phyloP scores from a whole-genome alignment of 2,329 filamentous ascomycete genomes.

The Cordyceps pruinosa region DNA sequence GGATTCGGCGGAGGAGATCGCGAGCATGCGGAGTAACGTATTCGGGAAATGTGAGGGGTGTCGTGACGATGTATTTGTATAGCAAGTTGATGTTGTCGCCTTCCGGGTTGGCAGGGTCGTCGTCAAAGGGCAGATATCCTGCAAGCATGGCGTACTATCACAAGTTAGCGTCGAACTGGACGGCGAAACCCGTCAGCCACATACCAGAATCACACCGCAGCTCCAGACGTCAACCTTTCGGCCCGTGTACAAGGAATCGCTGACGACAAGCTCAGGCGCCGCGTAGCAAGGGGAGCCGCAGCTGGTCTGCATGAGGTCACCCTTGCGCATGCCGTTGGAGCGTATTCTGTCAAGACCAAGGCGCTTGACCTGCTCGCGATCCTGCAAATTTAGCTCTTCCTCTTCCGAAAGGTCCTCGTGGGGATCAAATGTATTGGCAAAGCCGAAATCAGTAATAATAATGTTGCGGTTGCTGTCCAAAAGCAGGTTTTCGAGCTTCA shows the following conservation, averaged over 20 bases:
- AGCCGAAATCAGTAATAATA: conserved; percentile 98
- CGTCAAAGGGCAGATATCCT: conserved; percentile 94
- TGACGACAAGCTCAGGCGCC: conserved; percentile 92
- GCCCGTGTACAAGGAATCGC: conserved; percentile 93
- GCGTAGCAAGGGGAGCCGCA: conserved; percentile 98
- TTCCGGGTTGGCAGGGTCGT: conserved; percentile 95
- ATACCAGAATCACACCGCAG: conserved; percentile 93
- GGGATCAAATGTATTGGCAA: conserved; percentile 94
- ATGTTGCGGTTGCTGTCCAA: conserved; percentile 97
- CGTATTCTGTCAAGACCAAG: conserved; percentile 77
- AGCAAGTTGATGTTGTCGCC: conserved; percentile 98
- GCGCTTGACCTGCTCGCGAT: conserved; percentile 82
- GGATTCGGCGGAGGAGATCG: conserved; percentile 83
- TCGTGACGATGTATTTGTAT: conserved; percentile 99
- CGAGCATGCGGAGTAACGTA: conserved; percentile 96
- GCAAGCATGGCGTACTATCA: conserved; percentile 93
- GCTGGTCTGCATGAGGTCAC: conserved; percentile 97
- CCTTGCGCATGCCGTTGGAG: conserved; percentile 68
- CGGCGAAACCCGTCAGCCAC: conserved; percentile 28
- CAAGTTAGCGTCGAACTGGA: conserved; percentile 1
- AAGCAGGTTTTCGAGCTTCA: conserved; percentile 93
- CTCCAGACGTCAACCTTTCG: conserved; percentile 99
- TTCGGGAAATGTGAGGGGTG: conserved; percentile 94
- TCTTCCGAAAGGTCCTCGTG: conserved; percentile 82
- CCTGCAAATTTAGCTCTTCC: conserved; percentile 77